Percentiles rank a stretch among this genome's conserved stretches.
Evolutionary conservation across 208 protist species (phyloP).

Genomic region (Trypanosoma melophagium): DNA sequence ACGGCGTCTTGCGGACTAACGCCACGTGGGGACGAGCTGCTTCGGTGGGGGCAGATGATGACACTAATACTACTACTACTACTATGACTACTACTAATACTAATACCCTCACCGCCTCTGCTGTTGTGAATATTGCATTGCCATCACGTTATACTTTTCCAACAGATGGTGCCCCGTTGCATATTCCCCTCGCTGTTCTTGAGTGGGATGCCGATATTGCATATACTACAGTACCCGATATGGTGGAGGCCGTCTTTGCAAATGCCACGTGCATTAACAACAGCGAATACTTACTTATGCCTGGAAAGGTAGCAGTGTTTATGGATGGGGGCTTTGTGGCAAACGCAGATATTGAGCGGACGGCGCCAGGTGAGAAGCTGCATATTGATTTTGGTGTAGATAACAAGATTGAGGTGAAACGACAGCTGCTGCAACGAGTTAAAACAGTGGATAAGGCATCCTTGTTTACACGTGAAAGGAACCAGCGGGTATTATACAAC

Average conservation of each 20-base stretch:
- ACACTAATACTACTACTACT: no score
- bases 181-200: slow-evolving; percentile 24
- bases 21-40: no score
- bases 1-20: no score
- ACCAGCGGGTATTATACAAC: slow-evolving; percentile 7
- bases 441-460: slow-evolving; percentile 13
- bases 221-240: slow-evolving; percentile 24
- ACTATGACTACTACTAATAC: no score
- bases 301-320: slow-evolving; percentile 24
- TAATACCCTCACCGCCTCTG: not conserved
- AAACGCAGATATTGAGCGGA: slow-evolving; percentile 16
- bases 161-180: slow-evolving; percentile 5
- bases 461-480: slow-evolving; percentile 16
- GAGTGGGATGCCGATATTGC: slow-evolving; percentile 25
- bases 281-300: slow-evolving; percentile 27
- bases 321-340: slow-evolving; percentile 33
- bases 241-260: slow-evolving; percentile 21
- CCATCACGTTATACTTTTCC: slow-evolving; percentile 20
- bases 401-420: slow-evolving; percentile 23
- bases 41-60: no score
- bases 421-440: slow-evolving; percentile 14
- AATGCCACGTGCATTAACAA: slow-evolving; percentile 27
- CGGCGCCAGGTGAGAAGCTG: slow-evolving; percentile 28
- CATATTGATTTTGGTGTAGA: slow-evolving; percentile 31
- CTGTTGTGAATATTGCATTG: slow-evolving; percentile 28